Conservation (phyloP, 345 rosid genomes). For the Linum lewisii region DNA sequence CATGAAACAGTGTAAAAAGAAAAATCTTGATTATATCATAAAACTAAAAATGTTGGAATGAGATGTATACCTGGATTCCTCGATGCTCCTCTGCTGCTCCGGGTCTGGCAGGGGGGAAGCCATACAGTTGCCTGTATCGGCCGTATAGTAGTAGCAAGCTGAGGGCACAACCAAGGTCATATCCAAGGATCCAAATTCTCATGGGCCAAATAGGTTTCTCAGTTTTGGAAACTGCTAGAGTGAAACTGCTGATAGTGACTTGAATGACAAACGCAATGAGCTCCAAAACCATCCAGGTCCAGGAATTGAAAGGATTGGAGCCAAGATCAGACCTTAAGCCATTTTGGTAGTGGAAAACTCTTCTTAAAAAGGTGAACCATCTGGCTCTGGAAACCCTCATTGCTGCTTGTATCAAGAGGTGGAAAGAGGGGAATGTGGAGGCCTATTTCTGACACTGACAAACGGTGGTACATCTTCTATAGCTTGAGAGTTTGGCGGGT, state of each 20-base stretch:
- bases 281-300: slow-evolving; percentile 84
- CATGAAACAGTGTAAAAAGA: not conserved
- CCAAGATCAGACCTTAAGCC: slow-evolving; percentile 80
- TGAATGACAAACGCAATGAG: slow-evolving; percentile 63
- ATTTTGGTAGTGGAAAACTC: slow-evolving; percentile 95
- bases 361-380: slow-evolving; percentile 86
- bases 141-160: slow-evolving; percentile 67
- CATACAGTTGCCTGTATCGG: slow-evolving; percentile 43
- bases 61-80: slow-evolving; percentile 59
- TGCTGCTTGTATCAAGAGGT: slow-evolving; percentile 53
- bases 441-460: slow-evolving; percentile 24
- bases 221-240: slow-evolving; percentile 49
- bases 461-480: slow-evolving; percentile 16
- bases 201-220: slow-evolving; percentile 93
- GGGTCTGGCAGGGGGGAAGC: slow-evolving; percentile 38
- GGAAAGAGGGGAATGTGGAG: slow-evolving; percentile 28
- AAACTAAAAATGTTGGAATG: not conserved
- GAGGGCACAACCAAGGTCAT: slow-evolving; percentile 71
- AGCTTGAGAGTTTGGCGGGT: slow-evolving; percentile 33
- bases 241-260: slow-evolving; percentile 47
- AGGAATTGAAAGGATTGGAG: slow-evolving; percentile 83
- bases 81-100: slow-evolving; percentile 81
- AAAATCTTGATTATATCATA: too few species aligned
- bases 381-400: slow-evolving; percentile 86
- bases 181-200: slow-evolving; percentile 80